phyloP scores from a whole-genome alignment of 2,329 filamentous ascomycete species.

The Fusarium clavum region DNA sequence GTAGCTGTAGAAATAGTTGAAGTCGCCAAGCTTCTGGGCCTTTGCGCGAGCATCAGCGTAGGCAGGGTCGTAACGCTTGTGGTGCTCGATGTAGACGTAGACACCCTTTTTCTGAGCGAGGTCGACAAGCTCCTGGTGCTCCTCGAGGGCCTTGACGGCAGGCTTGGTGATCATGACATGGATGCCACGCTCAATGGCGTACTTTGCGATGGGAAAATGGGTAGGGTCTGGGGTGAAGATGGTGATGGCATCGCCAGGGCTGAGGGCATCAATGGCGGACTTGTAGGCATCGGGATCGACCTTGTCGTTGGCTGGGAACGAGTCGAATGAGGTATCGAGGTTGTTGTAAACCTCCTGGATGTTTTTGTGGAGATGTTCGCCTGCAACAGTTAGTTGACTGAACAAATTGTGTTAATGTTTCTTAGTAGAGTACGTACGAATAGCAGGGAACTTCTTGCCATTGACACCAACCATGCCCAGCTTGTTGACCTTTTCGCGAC shows the following conservation, averaged over 20 bases:
- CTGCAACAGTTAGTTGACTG: slow-evolving; percentile 55
- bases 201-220: slow-evolving; percentile 90
- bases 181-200: slow-evolving; percentile 87
- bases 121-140: slow-evolving; percentile 81
- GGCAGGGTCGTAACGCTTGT: slow-evolving; percentile 95
- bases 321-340: slow-evolving; percentile 86
- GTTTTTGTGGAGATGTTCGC: slow-evolving; percentile 86
- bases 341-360: slow-evolving; percentile 89
- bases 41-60: slow-evolving; percentile 88
- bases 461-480: slow-evolving; percentile 92
- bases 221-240: slow-evolving; percentile 97
- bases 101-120: slow-evolving; percentile 80
- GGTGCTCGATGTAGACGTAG: slow-evolving; percentile 94
- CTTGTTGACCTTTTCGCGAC: slow-evolving; percentile 87
- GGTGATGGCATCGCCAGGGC: slow-evolving; percentile 87
- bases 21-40: slow-evolving; percentile 83
- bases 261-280: slow-evolving; percentile 83
- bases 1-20: slow-evolving; percentile 99
- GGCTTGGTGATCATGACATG: slow-evolving; percentile 96
- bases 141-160: slow-evolving; percentile 83
- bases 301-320: slow-evolving; percentile 79
- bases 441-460: slow-evolving; percentile 90
- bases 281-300: slow-evolving; percentile 88
- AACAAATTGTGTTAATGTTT: background rate
- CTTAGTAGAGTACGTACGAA: slow-evolving; percentile 68